Base-by-base conservation (phyloP, 306 rosid species). In the Astragalus membranaceus region DNA sequence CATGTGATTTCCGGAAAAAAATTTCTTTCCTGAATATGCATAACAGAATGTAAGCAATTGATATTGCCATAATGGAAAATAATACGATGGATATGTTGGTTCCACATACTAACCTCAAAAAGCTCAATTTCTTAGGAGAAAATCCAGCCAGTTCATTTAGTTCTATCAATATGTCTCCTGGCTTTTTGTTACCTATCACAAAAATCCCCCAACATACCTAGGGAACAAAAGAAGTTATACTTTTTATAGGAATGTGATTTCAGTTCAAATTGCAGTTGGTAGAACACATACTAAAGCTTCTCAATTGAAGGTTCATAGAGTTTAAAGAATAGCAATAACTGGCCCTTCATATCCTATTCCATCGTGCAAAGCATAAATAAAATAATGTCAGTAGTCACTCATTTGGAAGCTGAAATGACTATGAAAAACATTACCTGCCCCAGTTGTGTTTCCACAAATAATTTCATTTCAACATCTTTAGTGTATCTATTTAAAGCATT, bases 61-160 rank as follows among this genome's bases (percentile, higher is more conserved):
- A 39, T 64, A 42, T 29, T 44, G 16, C 44, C 13, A 57, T 14
- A 23, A 56, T 32, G 67, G 68, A 54, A 69, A 15, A 36, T 23
- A 10, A 16, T 16, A 41, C 14, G 57, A 51, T 41, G 8, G 43
- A 73, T 41, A 64, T 55, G 73, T 36, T 23, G 35, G 56, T 53
- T 55, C n/a, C n/a, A n/a, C n/a, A n/a, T 50, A 78, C 85, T 67
- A 42, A 88, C 98, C 97, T 93, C 98, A 60, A 67, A 93, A 49
- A 90, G 86, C 71, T 88, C 96, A 61, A 93, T 69, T 82, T 88
- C 29, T 88, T 90, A 60, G 84, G 83, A 75, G 82, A 46, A 83
- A 84, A 88, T 53, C 98, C 97, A 46, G 94, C 96, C 97, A 88
- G 81, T 75, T 87, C 82, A 82, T 88, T 87, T 68, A 93, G 73